phyloP scores from a whole-genome alignment of 2,329 filamentous ascomycete genomes.

The Apiospora aurea region DNA sequence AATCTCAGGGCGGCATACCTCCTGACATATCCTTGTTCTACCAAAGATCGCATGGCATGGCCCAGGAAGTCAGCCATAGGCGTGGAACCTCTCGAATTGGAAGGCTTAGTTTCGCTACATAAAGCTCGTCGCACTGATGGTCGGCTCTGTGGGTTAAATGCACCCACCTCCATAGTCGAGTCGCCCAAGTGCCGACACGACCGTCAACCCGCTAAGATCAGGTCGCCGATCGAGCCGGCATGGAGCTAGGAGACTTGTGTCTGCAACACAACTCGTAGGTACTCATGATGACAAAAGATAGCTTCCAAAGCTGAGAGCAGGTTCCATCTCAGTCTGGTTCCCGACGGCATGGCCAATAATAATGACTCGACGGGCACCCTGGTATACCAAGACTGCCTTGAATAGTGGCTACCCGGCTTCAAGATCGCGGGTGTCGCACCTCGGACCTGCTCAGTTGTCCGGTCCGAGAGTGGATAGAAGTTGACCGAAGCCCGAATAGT shows the following conservation, averaged over 20 bases:
- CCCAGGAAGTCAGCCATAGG: background rate
- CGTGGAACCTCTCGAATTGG: background rate
- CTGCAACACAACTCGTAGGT: background rate
- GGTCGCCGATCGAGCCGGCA: background rate
- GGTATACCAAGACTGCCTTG: background rate
- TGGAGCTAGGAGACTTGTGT: background rate
- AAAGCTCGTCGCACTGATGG: background rate
- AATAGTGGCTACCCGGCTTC: background rate
- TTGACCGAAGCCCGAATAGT: slow-evolving; percentile 14
- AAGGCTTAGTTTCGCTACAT: background rate
- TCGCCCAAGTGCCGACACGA: background rate
- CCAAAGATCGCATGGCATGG: too few species aligned
- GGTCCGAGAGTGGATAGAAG: background rate
- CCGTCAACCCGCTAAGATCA: background rate
- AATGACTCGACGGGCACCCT: background rate
- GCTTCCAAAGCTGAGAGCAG: background rate
- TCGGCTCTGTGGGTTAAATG: background rate
- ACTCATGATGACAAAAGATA: background rate
- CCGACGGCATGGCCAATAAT: background rate
- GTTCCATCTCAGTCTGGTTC: background rate
- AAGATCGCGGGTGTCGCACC: background rate
- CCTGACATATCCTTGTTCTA: too few species aligned
- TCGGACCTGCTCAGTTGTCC: slow-evolving; percentile 12
- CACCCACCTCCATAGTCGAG: background rate
- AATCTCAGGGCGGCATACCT: too few species aligned